phyloP scores from a whole-genome alignment of 257 asterid genomes.

The Solanum peruvianum region DNA sequence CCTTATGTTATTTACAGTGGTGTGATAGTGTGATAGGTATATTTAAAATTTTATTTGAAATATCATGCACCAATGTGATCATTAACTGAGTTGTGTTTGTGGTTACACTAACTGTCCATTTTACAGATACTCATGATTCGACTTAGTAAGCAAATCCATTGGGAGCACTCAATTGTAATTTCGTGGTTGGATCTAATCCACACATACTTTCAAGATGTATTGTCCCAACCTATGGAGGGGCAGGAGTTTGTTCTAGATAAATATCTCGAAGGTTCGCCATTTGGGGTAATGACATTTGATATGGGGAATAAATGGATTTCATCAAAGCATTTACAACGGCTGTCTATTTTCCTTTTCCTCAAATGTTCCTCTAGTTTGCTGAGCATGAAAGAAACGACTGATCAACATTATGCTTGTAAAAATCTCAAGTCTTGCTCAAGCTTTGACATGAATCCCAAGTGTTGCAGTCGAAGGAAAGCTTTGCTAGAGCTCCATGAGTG shows the following conservation, averaged over 20 bases:
- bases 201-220: slow-evolving; percentile 50
- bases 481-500: slow-evolving; percentile 45
- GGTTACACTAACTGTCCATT: background rate
- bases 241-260: slow-evolving; percentile 20
- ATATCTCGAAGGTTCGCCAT: slow-evolving; percentile 69
- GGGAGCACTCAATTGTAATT: slow-evolving; percentile 28
- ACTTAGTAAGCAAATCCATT: slow-evolving; percentile 32
- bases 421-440: slow-evolving; percentile 9
- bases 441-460: slow-evolving; percentile 15
- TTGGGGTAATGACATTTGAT: slow-evolving; percentile 31
- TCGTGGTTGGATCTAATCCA: slow-evolving; percentile 58
- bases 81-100: background rate
- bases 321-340: slow-evolving; percentile 59
- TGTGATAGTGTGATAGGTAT: background rate
- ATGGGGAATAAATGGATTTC: slow-evolving; percentile 20
- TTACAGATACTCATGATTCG: slow-evolving; percentile 66
- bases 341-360: slow-evolving; percentile 55
- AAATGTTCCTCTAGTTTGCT: slow-evolving; percentile 47
- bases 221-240: slow-evolving; percentile 38
- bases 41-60: background rate
- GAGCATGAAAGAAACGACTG: slow-evolving; percentile 11
- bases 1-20: background rate
- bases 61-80: background rate
- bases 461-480: slow-evolving; percentile 24
- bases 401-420: slow-evolving; percentile 10